phyloP scores from a whole-genome alignment of 2,329 filamentous ascomycete genomes.

The Colletotrichum simmondsii region DNA sequence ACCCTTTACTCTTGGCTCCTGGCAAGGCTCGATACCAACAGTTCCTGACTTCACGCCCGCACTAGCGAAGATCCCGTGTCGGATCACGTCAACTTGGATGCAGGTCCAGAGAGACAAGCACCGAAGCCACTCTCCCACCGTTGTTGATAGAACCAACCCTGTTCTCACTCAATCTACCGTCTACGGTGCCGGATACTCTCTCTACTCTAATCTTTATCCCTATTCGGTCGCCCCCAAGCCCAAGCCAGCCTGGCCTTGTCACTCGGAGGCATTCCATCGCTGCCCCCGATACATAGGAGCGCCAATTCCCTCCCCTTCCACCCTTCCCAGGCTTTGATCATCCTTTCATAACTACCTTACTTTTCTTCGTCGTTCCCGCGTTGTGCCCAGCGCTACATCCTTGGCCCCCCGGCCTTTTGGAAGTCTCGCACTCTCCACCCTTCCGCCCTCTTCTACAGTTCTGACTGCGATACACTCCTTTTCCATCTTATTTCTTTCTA shows the following conservation, averaged over 20 bases:
- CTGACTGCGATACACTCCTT: slow-evolving; percentile 31
- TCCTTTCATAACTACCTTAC: neutral
- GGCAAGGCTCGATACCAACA: slow-evolving; percentile 13
- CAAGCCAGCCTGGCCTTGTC: slow-evolving; percentile 29
- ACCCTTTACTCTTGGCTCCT: slow-evolving; percentile 6
- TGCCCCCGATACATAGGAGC: slow-evolving; percentile 27
- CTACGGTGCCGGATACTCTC: no score
- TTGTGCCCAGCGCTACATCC: slow-evolving; percentile 32
- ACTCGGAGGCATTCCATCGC: slow-evolving; percentile 23
- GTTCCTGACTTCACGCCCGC: slow-evolving; percentile 37
- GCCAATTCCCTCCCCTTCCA: slow-evolving; percentile 14
- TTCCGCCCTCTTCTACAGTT: slow-evolving; percentile 16
- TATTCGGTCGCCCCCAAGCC: slow-evolving; percentile 1
- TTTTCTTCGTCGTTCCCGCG: slow-evolving; percentile 15
- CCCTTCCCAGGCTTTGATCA: slow-evolving; percentile 4
- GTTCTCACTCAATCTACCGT: neutral
- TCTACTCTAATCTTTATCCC: no score
- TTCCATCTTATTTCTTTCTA: slow-evolving; percentile 10
- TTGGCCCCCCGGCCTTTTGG: slow-evolving; percentile 32
- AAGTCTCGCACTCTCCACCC: slow-evolving; percentile 22
- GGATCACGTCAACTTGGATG: slow-evolving; percentile 35
- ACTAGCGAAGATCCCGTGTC: slow-evolving; percentile 39
- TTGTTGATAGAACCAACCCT: slow-evolving; percentile 26
- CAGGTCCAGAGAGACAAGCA: slow-evolving; percentile 36
- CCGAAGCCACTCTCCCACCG: slow-evolving; percentile 24